phyloP scores from a whole-genome alignment of 495 filamentous ascomycete genomes.

The Talaromyces stipitatus region DNA sequence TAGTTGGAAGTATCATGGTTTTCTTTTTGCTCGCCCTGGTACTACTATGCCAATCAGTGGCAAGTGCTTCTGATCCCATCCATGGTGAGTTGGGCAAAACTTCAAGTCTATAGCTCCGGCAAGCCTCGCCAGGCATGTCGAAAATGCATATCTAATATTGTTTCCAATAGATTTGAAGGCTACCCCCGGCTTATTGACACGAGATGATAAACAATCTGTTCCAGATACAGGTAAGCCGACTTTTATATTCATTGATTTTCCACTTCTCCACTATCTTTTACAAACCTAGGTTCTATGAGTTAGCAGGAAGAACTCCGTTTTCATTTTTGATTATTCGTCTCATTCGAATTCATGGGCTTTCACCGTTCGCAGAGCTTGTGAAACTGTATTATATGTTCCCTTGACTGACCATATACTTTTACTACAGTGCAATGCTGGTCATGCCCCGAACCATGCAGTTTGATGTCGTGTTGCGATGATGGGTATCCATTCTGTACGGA shows the following conservation, averaged over 20 bases:
- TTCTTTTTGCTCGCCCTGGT: background rate
- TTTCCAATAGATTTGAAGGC: background rate
- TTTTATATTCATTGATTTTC: background rate
- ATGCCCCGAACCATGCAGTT: constrained; percentile 3
- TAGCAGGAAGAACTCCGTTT: background rate
- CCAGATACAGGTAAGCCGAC: background rate
- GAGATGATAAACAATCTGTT: background rate
- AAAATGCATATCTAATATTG: background rate
- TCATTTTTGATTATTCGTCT: background rate
- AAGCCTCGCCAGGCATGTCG: background rate
- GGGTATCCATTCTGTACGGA: constrained; percentile 3
- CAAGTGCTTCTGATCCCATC: background rate
- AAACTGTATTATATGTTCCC: background rate
- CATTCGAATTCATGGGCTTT: background rate
- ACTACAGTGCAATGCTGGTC: constrained; percentile 4
- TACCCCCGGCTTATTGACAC: background rate
- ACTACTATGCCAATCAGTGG: background rate
- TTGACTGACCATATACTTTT: background rate
- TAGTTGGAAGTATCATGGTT: background rate
- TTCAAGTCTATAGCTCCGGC: background rate
- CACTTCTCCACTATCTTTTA: too few relatives aligned
- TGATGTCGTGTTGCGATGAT: constrained; percentile 4
- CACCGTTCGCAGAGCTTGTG: background rate
- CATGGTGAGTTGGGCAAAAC: background rate
- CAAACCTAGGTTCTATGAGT: too few relatives aligned